Evolutionary conservation across 257 asterid genomes (phyloP), one percentile per base, ranked within the genome.

Genomic region (Ligustrum vulgare): DNA sequence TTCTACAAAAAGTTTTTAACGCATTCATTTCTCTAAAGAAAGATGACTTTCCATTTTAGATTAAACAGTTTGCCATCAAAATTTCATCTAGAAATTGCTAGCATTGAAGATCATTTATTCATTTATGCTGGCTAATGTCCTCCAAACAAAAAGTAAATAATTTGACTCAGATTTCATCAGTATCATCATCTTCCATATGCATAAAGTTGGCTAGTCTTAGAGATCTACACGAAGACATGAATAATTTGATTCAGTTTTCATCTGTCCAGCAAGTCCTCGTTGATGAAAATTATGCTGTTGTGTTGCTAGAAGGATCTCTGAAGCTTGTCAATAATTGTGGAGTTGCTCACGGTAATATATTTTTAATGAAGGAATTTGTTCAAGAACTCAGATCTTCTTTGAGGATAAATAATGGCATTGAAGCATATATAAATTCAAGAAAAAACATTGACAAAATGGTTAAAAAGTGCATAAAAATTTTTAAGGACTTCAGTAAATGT

Each of bases 361-460:
- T 12, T 36, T 71, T 35, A 0, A 28, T 62, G 49, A 82, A 23
- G 60, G 80, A 76, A 58, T 69, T 20, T 6, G 72, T 82, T 20
- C 80, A 76, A 36, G 77, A 72, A 18, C 80, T 73, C 3, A 80
- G 79, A 45, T 80, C 80, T 20, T 77, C 75, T 33, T 32, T 81
- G 2, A 28, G 79, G 8, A 73, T 81, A 23, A 34, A 34, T 34
- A 34, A 2, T 3, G 36, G 36, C 36, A 34, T 34, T 6, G 5
- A 34, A 3, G 5, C 36, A 34, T 34, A 34, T 2, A 34, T 34
- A 6, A 34, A 34, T 34, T 34, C 36, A 34, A 34, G 36, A 34
- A 34, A 34, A 34, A 34, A 34, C 5, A 34, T 34, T 6, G 36
- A 34, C 36, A 34, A 34, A 34, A 34, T 34, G 5, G 36, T 34